These are phyloP conservation scores for Stygiomarasmius scandens DNA, from an alignment of 1,284 basidiomycete species.

Conservation along the genomic window DNA sequence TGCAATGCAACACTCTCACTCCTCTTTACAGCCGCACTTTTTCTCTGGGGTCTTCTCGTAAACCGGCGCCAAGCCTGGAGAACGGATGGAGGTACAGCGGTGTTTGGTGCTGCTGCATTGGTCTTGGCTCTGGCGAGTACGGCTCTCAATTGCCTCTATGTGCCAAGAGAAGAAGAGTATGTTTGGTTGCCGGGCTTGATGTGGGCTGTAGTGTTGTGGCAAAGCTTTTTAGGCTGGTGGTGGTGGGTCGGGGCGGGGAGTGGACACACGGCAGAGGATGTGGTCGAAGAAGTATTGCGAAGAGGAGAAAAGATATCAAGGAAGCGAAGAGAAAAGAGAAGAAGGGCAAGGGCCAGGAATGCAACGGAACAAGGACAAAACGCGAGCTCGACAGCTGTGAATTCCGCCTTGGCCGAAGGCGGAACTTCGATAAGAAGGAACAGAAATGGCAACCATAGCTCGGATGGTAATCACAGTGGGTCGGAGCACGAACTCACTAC, in stretches of 20 bases:
- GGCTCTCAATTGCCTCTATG: conserved; percentile 84
- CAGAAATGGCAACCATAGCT: conserved; percentile 6
- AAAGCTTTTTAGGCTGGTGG: conserved; percentile 93
- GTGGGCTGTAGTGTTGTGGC: conserved; percentile 90
- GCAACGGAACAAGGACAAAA: conserved; percentile 30
- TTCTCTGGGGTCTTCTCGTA: conserved; percentile 92
- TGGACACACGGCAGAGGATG: conserved; percentile 57
- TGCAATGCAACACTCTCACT: conserved; percentile 95
- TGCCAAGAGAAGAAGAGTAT: conserved; percentile 79
- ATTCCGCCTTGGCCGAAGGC: background rate
- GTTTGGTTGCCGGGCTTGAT: conserved; percentile 85
- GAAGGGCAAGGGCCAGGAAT: conserved; percentile 39
- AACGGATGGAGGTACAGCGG: conserved; percentile 92
- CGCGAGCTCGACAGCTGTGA: background rate
- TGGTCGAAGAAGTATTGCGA: conserved; percentile 61
- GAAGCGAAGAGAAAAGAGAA: conserved; percentile 43
- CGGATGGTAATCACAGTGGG: conserved; percentile 3
- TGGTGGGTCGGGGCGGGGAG: conserved; percentile 95
- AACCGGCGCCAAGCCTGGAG: conserved; percentile 94
- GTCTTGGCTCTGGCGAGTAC: conserved; percentile 79
- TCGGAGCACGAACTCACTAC: conserved; percentile 13
- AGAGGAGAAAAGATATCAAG: conserved; percentile 61
- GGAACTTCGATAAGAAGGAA: conserved; percentile 36
- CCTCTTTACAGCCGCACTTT: conserved; percentile 87
- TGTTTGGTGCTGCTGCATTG: conserved; percentile 86